Percentiles rank a stretch among this genome's conserved stretches.
These are phyloP conservation scores for Debaryomyces tyrocola DNA, from an alignment of 805 yeast species.

Conservation along the genomic window DNA sequence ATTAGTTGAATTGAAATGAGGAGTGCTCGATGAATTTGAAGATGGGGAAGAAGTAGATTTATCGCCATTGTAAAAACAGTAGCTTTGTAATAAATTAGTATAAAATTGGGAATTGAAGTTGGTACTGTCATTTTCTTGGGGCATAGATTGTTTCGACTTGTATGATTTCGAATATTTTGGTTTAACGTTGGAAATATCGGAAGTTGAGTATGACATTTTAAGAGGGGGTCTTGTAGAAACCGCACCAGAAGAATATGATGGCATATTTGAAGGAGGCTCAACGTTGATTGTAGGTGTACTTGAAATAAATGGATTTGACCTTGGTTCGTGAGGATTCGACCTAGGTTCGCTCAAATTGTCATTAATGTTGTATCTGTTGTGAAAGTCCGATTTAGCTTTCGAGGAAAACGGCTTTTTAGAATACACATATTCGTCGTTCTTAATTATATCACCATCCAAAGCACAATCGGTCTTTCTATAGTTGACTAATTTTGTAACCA, in stretches of 20 bases:
- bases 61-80: slow-evolving; percentile 34
- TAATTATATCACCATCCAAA: slow-evolving; percentile 6
- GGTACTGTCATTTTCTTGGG: slow-evolving; percentile 11
- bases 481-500: slow-evolving; percentile 18
- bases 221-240: slow-evolving; percentile 14
- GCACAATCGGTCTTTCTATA: slow-evolving; percentile 10
- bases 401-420: slow-evolving; percentile 4
- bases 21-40: background rate
- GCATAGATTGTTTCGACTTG: slow-evolving; percentile 9
- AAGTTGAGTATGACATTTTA: slow-evolving; percentile 17
- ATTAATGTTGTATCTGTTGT: slow-evolving; percentile 17
- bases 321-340: slow-evolving; percentile 6
- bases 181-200: slow-evolving; percentile 13
- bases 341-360: slow-evolving; percentile 12
- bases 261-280: background rate
- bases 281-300: background rate
- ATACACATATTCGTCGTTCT: slow-evolving; percentile 8
- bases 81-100: slow-evolving; percentile 33
- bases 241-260: background rate
- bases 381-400: slow-evolving; percentile 12
- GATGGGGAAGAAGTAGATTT: slow-evolving; percentile 3
- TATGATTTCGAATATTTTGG: slow-evolving; percentile 30
- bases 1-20: slow-evolving; percentile 1
- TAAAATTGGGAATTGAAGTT: slow-evolving; percentile 26
- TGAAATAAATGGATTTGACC: slow-evolving; percentile 1